These are phyloP conservation scores for Papilionanthe hybrid DNA, from an alignment of 116 monocot genomes.

Conservation along the genomic window DNA sequence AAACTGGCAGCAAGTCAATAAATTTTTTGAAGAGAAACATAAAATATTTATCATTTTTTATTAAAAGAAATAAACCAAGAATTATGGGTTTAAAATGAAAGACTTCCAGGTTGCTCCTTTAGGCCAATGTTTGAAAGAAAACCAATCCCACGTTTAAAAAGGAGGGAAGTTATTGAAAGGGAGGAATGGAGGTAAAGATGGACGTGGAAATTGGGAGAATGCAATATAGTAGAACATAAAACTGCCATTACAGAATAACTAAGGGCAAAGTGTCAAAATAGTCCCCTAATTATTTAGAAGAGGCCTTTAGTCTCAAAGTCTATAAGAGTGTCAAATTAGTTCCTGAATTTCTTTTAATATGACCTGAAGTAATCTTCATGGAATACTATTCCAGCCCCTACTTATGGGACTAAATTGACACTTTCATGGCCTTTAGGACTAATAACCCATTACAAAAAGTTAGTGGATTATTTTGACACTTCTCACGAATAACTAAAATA, in stretches of 20 bases:
- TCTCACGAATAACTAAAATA: not conserved
- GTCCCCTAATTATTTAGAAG: too few species aligned
- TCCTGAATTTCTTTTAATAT: too few species aligned
- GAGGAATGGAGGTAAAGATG: not conserved
- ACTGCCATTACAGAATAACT: not conserved
- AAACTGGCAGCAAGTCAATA: not conserved
- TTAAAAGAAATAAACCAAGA: not conserved
- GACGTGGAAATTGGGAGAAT: not conserved
- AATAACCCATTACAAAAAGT: too few species aligned
- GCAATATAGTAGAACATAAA: not conserved
- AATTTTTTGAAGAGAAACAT: not conserved
- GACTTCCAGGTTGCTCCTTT: not conserved
- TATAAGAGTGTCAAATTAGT: too few species aligned
- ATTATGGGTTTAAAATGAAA: not conserved
- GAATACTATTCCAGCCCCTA: too few species aligned
- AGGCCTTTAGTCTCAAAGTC: too few species aligned
- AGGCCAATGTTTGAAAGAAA: not conserved
- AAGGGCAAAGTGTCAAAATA: too few species aligned
- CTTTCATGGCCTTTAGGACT: too few species aligned
- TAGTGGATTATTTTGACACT: too few species aligned
- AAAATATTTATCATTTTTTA: not conserved
- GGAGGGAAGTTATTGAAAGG: not conserved
- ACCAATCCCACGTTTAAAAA: not conserved
- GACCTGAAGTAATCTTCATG: too few species aligned
- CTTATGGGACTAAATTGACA: too few species aligned